These are phyloP conservation scores for Paecilomyces variotii DNA, from an alignment of 2,329 filamentous ascomycete species.

Conservation along the genomic window DNA sequence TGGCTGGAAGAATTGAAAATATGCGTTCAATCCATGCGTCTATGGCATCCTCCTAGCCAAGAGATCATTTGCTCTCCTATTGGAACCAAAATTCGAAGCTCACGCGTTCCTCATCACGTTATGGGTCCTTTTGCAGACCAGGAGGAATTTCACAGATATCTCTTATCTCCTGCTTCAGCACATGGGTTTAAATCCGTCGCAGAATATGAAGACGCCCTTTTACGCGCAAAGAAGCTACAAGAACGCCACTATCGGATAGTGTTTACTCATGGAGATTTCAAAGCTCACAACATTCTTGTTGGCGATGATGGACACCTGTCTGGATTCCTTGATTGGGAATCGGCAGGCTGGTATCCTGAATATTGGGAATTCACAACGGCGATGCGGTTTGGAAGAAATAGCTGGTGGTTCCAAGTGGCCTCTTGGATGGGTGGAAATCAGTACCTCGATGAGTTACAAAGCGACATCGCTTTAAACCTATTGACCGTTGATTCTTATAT, in stretches of 20 bases:
- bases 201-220: slow-evolving; percentile 18
- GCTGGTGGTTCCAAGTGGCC: slow-evolving; percentile 15
- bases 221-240: slow-evolving; percentile 12
- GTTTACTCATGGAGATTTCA: slow-evolving; percentile 17
- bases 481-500: slow-evolving; percentile 17
- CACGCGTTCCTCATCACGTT: slow-evolving; percentile 24
- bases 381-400: slow-evolving; percentile 13
- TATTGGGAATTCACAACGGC: slow-evolving; percentile 18
- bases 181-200: slow-evolving; percentile 19
- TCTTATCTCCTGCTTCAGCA: slow-evolving; percentile 12
- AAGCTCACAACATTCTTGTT: slow-evolving; percentile 15
- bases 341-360: slow-evolving; percentile 15
- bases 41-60: slow-evolving; percentile 21
- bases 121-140: slow-evolving; percentile 24
- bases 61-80: slow-evolving; percentile 23
- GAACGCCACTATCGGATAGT: slow-evolving; percentile 12
- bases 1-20: slow-evolving; percentile 27
- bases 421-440: slow-evolving; percentile 12
- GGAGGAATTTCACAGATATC: slow-evolving; percentile 20
- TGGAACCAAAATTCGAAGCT: slow-evolving; percentile 21
- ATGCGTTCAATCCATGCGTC: slow-evolving; percentile 27
- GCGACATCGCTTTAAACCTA: slow-evolving; percentile 11
- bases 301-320: slow-evolving; percentile 13
- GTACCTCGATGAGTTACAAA: slow-evolving; percentile 11
- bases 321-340: slow-evolving; percentile 19